Conservation (phyloP, 2,329 filamentous ascomycete genomes). For the Neonectria magnoliae region DNA sequence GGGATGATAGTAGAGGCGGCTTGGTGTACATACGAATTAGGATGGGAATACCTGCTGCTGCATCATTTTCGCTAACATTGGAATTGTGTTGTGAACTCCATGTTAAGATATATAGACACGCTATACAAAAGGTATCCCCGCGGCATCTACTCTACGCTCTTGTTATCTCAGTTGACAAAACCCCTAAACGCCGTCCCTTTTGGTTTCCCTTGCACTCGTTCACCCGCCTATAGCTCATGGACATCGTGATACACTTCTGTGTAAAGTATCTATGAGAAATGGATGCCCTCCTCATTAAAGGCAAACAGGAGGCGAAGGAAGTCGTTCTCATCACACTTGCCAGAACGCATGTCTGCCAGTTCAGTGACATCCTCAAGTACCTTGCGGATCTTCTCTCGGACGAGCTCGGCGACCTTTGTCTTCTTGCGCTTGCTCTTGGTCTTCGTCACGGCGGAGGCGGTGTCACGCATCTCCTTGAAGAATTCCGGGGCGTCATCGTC, state of each 20-base stretch:
- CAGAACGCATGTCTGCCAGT: conserved; percentile 81
- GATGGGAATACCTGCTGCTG: conserved; percentile 21
- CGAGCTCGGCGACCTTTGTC: conserved; percentile 81
- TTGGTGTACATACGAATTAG: conserved; percentile 40
- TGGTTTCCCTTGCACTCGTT: conserved; percentile 23
- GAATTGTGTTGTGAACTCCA: conserved; percentile 24
- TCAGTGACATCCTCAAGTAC: conserved; percentile 84
- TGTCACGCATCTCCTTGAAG: conserved; percentile 73
- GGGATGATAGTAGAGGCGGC: conserved; percentile 26
- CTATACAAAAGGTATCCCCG: conserved; percentile 28
- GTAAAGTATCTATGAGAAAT: conserved; percentile 74
- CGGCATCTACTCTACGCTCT: conserved; percentile 24
- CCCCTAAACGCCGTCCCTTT: conserved; percentile 32
- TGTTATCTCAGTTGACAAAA: conserved; percentile 18
- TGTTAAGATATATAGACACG: conserved; percentile 8
- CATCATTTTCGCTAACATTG: conserved; percentile 8
- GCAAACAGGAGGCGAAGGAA: conserved; percentile 83
- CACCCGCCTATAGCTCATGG: conserved; percentile 5
- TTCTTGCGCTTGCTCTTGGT: conserved; percentile 78
- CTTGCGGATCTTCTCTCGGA: conserved; percentile 87
- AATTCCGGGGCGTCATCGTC: conserved; percentile 81
- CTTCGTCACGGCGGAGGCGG: conserved; percentile 56
- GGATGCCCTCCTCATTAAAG: conserved; percentile 92
- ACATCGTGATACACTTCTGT: not conserved
- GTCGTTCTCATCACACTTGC: conserved; percentile 92